Conservation (phyloP, 441 rosid genomes). For the Populus hybrid region DNA sequence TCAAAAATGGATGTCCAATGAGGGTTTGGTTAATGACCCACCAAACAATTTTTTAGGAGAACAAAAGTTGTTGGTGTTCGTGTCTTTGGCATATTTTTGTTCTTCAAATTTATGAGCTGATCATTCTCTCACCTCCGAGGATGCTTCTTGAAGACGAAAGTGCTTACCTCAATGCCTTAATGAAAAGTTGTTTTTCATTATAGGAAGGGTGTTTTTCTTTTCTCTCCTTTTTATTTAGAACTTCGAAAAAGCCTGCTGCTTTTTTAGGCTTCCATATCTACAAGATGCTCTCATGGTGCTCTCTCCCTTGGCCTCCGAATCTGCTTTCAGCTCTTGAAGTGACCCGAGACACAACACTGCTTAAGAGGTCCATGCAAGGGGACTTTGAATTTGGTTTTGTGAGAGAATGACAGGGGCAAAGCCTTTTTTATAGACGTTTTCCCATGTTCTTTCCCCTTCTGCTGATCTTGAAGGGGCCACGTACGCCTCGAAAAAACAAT, state of each 20-base stretch:
- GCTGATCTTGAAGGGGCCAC: neutral
- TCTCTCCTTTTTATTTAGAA: neutral
- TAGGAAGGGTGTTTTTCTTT: slow-evolving; percentile 13
- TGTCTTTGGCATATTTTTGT: slow-evolving; percentile 27
- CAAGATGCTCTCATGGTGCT: slow-evolving; percentile 35
- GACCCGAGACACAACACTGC: slow-evolving; percentile 38
- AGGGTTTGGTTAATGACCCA: neutral
- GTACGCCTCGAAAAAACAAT: neutral
- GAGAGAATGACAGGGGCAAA: slow-evolving; percentile 12
- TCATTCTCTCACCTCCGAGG: slow-evolving; percentile 39
- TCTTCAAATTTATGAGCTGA: slow-evolving; percentile 10
- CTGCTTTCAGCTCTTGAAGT: slow-evolving; percentile 49
- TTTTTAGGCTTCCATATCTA: slow-evolving; percentile 40
- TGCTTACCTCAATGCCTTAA: slow-evolving; percentile 35
- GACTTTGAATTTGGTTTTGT: slow-evolving; percentile 22
- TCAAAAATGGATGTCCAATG: neutral
- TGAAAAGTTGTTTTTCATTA: slow-evolving; percentile 47
- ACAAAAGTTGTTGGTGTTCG: slow-evolving; percentile 28
- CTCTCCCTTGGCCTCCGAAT: slow-evolving; percentile 27
- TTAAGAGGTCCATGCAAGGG: slow-evolving; percentile 28
- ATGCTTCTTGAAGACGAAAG: slow-evolving; percentile 56
- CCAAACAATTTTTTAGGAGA: slow-evolving; percentile 6
- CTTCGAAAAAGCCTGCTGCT: slow-evolving; percentile 31
- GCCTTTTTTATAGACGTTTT: slow-evolving; percentile 28
- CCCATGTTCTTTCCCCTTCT: slow-evolving; percentile 21